These are phyloP conservation scores for Rhinocladiella similis DNA, from an alignment of 2,329 filamentous ascomycete genomes.

Conservation along the genomic window DNA sequence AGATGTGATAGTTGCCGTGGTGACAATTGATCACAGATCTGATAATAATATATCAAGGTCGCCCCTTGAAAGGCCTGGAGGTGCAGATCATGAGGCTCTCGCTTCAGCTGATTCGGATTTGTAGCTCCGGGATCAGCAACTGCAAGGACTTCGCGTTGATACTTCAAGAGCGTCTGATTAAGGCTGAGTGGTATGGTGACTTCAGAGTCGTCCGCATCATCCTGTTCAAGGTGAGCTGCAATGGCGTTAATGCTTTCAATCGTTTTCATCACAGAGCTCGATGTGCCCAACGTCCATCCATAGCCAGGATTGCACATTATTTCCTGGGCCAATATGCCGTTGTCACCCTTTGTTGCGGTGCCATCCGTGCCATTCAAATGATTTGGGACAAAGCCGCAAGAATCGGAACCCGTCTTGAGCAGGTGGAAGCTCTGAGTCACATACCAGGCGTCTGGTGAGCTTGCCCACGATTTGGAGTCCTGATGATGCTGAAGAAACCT, in stretches of 20 bases:
- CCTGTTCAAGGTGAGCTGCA: background rate
- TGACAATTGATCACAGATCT: background rate
- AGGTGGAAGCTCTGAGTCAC: slow-evolving; percentile 6
- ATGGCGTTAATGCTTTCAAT: background rate
- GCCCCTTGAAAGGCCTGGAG: slow-evolving; percentile 3
- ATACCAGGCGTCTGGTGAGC: slow-evolving; percentile 4
- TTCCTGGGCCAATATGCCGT: background rate
- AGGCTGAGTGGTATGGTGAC: background rate
- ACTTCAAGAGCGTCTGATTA: background rate
- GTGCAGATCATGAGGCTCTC: background rate
- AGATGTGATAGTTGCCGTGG: background rate
- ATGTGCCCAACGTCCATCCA: slow-evolving; percentile 1
- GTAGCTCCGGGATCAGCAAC: background rate
- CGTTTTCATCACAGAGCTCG: background rate
- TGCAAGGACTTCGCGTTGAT: background rate
- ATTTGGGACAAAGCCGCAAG: background rate
- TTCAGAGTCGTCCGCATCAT: background rate
- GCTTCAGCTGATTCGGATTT: background rate
- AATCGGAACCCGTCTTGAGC: background rate
- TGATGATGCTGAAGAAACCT: slow-evolving; percentile 1
- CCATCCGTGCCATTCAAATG: background rate
- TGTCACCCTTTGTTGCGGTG: background rate
- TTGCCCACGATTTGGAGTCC: background rate
- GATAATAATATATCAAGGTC: background rate
- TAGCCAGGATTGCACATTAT: background rate